Percentiles rank a stretch among this genome's conserved stretches.
phyloP scores from a whole-genome alignment of 768 basidiomycete genomes.

The Suillus fuscotomentosus region DNA sequence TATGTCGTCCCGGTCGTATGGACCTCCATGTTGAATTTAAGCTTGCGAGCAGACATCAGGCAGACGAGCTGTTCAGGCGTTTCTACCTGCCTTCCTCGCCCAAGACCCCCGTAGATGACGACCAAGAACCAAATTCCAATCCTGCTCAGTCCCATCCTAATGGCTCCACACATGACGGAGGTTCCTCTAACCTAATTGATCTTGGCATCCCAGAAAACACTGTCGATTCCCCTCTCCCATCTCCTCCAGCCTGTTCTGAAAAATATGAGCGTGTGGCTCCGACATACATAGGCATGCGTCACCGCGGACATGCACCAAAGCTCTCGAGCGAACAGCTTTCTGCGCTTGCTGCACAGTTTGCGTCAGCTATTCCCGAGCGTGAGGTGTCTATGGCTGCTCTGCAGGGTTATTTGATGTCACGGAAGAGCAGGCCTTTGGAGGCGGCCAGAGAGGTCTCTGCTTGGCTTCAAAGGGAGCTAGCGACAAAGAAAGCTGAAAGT shows the following conservation, averaged over 20 bases:
- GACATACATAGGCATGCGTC: constrained; percentile 19
- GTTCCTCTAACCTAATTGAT: constrained; percentile 19
- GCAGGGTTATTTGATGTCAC: constrained; percentile 65
- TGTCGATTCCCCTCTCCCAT: not conserved
- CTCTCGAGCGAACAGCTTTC: constrained; percentile 40
- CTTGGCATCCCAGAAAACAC: not conserved
- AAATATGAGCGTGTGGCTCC: constrained; percentile 13
- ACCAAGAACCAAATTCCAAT: not conserved
- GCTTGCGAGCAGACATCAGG: constrained; percentile 70
- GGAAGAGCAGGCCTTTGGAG: constrained; percentile 57
- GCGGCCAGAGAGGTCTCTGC: constrained; percentile 45
- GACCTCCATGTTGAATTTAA: constrained; percentile 78
- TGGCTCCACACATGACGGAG: not conserved
- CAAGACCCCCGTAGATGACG: not conserved
- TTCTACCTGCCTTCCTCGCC: constrained; percentile 55
- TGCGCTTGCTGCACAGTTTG: constrained; percentile 55
- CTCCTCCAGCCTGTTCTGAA: constrained; percentile 11
- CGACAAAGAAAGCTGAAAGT: constrained; percentile 2
- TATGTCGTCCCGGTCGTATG: constrained; percentile 78
- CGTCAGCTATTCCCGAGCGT: constrained; percentile 48
- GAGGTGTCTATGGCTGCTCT: constrained; percentile 42
- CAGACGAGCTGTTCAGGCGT: constrained; percentile 58
- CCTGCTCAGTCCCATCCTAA: not conserved
- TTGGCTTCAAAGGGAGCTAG: constrained; percentile 52
- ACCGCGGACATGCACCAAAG: constrained; percentile 36